phyloP scores from a whole-genome alignment of 2,329 filamentous ascomycete species.

The Lecanicillium sp. region DNA sequence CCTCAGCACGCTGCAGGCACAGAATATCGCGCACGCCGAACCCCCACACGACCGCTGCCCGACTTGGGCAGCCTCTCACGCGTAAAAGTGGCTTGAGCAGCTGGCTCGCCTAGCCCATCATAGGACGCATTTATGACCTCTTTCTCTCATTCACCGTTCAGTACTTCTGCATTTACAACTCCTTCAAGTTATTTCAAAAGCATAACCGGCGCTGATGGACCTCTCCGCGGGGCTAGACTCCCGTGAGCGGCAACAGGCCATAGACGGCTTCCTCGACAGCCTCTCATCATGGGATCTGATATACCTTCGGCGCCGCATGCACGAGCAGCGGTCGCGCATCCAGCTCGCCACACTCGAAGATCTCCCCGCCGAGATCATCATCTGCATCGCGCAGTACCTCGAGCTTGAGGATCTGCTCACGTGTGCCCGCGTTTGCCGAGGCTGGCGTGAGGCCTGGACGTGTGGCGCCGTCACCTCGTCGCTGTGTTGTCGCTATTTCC shows the following conservation, averaged over 20 bases:
- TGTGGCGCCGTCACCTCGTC: constrained; percentile 17
- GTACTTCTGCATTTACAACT: neutral
- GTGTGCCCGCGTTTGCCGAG: constrained; percentile 22
- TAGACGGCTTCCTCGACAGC: constrained; percentile 21
- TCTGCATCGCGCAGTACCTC: constrained; percentile 19
- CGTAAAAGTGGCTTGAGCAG: neutral
- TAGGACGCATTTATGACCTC: too few species aligned
- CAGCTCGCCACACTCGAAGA: constrained; percentile 21
- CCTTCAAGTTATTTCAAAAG: neutral
- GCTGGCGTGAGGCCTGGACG: constrained; percentile 23
- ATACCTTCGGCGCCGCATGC: constrained; percentile 20
- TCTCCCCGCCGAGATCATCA: constrained; percentile 25
- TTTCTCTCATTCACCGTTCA: too few species aligned
- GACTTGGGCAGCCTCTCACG: neutral
- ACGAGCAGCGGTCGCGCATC: constrained; percentile 12
- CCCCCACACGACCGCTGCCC: constrained; percentile 1
- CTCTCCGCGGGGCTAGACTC: neutral
- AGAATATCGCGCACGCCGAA: constrained; percentile 7
- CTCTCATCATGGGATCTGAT: constrained; percentile 25
- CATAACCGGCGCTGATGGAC: neutral
- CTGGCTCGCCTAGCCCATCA: neutral
- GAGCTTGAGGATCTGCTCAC: constrained; percentile 21
- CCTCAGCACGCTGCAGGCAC: neutral
- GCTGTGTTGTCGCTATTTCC: constrained; percentile 23
- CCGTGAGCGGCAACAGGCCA: constrained; percentile 11